Evolutionary conservation across 2,329 filamentous ascomycete species (phyloP), one percentile per base, ranked within the genome.

Genomic region (Pseudogymnoascus sp.): DNA sequence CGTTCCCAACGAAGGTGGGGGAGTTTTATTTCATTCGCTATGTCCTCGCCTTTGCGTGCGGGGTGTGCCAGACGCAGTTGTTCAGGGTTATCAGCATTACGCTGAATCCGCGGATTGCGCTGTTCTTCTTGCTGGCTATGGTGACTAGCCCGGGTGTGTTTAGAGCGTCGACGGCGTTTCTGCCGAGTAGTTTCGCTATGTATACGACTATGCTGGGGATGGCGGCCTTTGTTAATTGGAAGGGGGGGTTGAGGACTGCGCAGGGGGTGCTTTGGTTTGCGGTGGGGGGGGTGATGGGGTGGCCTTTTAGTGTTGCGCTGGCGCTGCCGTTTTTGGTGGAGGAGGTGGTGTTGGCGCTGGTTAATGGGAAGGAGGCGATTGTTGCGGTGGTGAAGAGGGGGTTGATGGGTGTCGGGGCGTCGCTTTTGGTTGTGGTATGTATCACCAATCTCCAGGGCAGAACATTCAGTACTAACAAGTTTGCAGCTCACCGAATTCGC

Each of bases 181-280:
- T 99, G 4, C 94, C 94, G 0, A 96, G 92, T 7, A 96, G 89
- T 73, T 99, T 99, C 70, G 89, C 94, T 70, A 99, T 99, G 94
- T 97, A 95, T 72, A 89, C 86, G 63, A 86, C 85, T 12, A 94
- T 94, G 81, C 78, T 97, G 6, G 94, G 92, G 9, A 84, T 91
- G 61, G 83, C 91, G 1, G 85, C 90, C 0, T 99, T 97, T 73
- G 88, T 99, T 83, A 90, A 96, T 74, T 94, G 90, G 87, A 83
- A 82, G 37, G 87, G 86, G 18, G 89, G 90, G 0, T 77, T 91
- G 50, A 90, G 87, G 72, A 96, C 90, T 0, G 86, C 89, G 0
- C 81, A 85, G 70, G 94, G 90, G 37, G 91, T 99, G 64, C 88
- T 90, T 74, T 97, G 90, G 87, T 96, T 97, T 70, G 91, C 90